Evolutionary conservation across 73 alveolate genomes (phyloP).

Genomic region (Paramecium octaurelia): DNA sequence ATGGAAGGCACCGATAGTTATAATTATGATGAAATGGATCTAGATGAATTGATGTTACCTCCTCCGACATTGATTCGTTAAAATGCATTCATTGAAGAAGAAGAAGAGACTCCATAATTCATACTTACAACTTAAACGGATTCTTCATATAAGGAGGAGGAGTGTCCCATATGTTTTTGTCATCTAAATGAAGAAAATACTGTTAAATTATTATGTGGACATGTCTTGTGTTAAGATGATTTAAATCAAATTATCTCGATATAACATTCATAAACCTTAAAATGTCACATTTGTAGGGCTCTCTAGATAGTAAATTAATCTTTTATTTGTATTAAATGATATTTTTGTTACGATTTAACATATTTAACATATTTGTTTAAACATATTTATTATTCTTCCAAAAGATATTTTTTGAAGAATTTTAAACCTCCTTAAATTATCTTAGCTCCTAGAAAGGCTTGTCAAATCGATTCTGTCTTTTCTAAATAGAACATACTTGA

Average conservation of each 20-base stretch:
- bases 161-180: constrained; percentile 44
- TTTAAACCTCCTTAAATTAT: background rate
- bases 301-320: constrained; percentile 10
- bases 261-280: background rate
- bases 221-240: constrained; percentile 23
- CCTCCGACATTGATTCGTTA: constrained; percentile 31
- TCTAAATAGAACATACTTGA: background rate
- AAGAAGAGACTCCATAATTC: background rate
- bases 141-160: background rate
- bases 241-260: background rate
- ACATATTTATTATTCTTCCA: background rate
- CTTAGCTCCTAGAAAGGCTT: background rate
- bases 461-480: background rate
- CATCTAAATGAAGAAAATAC: background rate
- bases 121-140: background rate
- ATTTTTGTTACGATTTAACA: background rate
- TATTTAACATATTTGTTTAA: background rate
- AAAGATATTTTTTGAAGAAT: background rate
- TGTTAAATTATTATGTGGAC: constrained; percentile 36
- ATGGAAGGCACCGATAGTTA: background rate
- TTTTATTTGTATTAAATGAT: background rate
- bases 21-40: background rate
- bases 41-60: constrained; percentile 18
- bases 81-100: constrained; percentile 36
- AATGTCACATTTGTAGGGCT: constrained; percentile 44